These are phyloP conservation scores for Cordyceps cateniannulata DNA, from an alignment of 2,329 filamentous ascomycete species.

Conservation along the genomic window DNA sequence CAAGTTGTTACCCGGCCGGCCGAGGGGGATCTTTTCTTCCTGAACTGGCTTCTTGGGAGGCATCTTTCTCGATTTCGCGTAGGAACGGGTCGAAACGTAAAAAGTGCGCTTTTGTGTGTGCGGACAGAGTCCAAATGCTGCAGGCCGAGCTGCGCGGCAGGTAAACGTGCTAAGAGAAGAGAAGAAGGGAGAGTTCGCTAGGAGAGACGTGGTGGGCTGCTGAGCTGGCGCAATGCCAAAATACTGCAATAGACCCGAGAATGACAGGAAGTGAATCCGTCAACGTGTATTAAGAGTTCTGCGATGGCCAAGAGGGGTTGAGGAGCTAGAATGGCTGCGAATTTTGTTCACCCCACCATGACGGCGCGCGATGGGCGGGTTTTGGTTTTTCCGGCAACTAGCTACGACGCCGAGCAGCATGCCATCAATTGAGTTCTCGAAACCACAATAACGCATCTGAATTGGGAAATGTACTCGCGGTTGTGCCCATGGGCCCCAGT, in stretches of 20 bases:
- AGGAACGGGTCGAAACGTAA: constrained; percentile 45
- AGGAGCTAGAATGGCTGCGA: neutral
- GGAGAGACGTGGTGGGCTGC: constrained; percentile 35
- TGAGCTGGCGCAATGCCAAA: constrained; percentile 6
- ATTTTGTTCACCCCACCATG: constrained; percentile 11
- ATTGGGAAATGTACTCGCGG: neutral
- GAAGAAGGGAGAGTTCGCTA: constrained; percentile 34
- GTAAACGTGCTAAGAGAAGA: constrained; percentile 47
- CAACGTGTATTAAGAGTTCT: neutral
- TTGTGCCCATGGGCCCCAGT: too few species aligned
- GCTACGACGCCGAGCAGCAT: neutral
- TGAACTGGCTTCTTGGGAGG: constrained; percentile 87
- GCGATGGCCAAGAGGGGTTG: constrained; percentile 3
- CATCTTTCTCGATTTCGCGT: constrained; percentile 71
- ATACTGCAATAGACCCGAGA: neutral
- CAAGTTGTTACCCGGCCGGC: constrained; percentile 92
- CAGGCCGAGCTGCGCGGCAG: constrained; percentile 62
- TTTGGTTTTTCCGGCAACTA: constrained; percentile 8
- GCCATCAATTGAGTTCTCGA: too few species aligned
- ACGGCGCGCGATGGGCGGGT: neutral
- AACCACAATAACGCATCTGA: neutral
- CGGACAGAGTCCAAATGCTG: constrained; percentile 45
- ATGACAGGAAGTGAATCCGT: constrained; percentile 8
- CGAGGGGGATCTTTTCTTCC: constrained; percentile 94
- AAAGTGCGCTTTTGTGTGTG: constrained; percentile 39